Evolutionary conservation across 306 rosid species (phyloP).

Genomic region (Acacia melanoxylon): DNA sequence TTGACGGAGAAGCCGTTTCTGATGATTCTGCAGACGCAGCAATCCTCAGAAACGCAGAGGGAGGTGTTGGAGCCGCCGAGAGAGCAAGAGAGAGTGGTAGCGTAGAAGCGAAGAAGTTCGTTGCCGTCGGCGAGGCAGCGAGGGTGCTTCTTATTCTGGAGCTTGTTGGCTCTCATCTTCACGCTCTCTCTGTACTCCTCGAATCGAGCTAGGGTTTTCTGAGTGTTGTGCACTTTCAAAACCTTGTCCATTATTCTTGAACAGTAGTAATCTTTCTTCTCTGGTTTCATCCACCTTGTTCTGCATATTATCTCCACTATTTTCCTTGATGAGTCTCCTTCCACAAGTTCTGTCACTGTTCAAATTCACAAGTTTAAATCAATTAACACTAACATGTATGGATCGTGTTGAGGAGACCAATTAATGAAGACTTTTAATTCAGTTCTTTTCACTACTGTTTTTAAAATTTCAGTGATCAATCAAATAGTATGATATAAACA

Average conservation of each 20-base stretch:
- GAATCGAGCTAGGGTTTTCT: conserved; percentile 41
- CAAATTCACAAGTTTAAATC: not conserved
- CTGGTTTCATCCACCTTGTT: conserved; percentile 69
- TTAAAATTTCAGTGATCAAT: not conserved
- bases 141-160: not conserved
- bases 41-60: not conserved
- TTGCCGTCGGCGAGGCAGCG: conserved; percentile 6
- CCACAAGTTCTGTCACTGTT: conserved; percentile 89
- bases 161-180: not conserved
- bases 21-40: not conserved
- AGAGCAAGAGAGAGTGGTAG: not conserved
- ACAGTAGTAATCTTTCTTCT: conserved; percentile 47
- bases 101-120: not conserved
- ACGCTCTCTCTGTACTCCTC: conserved; percentile 3
- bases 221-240: conserved; percentile 67
- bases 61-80: not conserved
- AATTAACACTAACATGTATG: too few species aligned
- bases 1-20: not conserved
- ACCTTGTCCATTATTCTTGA: conserved; percentile 82
- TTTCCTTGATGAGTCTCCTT: conserved; percentile 92
- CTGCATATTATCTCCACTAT: conserved; percentile 93
- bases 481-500: too few species aligned
- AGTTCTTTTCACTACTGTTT: not conserved
- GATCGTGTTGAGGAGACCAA: too few species aligned
- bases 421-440: not conserved